Evolutionary conservation across 2,329 filamentous ascomycete species (phyloP).

Genomic region (Colletotrichum cuscutae): DNA sequence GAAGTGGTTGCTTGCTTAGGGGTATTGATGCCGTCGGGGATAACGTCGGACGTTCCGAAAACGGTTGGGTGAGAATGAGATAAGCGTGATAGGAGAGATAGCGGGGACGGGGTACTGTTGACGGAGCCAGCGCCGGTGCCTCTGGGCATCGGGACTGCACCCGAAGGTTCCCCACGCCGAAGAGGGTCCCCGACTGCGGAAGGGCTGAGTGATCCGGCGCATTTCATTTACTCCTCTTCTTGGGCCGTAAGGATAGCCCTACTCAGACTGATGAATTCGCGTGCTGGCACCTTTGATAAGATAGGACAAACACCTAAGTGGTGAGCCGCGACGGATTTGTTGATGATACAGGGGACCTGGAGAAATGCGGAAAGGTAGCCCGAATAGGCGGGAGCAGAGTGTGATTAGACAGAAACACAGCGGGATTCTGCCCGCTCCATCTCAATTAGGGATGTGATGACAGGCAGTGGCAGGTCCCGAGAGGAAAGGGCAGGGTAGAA

Average conservation of each 20-base stretch:
- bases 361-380: too few relatives aligned
- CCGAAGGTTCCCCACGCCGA: neutral
- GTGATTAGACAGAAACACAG: neutral
- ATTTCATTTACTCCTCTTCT: too few relatives aligned
- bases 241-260: neutral
- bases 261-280: neutral
- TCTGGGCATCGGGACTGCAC: neutral
- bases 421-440: neutral
- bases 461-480: neutral
- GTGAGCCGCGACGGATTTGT: too few relatives aligned
- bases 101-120: neutral
- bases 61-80: neutral
- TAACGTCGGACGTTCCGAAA: neutral
- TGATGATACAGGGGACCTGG: too few relatives aligned
- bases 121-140: neutral
- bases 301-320: too few relatives aligned
- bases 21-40: neutral
- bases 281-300: neutral
- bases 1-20: neutral
- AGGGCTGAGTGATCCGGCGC: neutral
- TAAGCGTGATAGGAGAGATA: neutral
- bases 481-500: neutral
- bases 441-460: neutral
- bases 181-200: neutral
- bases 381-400: neutral